Evolutionary conservation across 805 yeast genomes (phyloP).

Genomic region (Candida corydali): DNA sequence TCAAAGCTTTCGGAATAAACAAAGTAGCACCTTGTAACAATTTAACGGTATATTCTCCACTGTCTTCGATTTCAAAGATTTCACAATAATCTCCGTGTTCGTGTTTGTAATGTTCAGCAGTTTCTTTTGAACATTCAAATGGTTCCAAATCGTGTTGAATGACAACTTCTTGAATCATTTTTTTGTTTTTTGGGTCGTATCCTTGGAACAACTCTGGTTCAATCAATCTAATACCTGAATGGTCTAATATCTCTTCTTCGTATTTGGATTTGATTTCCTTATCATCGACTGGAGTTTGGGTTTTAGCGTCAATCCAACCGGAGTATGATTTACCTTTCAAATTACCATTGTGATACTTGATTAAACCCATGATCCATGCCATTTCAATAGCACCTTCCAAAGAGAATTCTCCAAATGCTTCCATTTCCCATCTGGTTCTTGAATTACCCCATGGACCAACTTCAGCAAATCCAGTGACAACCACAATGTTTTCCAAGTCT

Average conservation of each 20-base stretch:
- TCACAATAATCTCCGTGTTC: conserved; percentile 95
- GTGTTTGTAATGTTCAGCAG: conserved; percentile 89
- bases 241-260: conserved; percentile 83
- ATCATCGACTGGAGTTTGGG: conserved; percentile 90
- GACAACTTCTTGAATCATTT: conserved; percentile 90
- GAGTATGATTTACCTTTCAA: conserved; percentile 86
- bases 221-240: conserved; percentile 93
- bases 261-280: conserved; percentile 88
- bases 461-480: conserved; percentile 96
- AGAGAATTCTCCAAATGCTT: conserved; percentile 89
- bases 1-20: conserved; percentile 83
- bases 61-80: conserved; percentile 79
- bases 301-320: conserved; percentile 97
- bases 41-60: conserved; percentile 89
- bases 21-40: conserved; percentile 91
- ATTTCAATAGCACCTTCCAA: conserved; percentile 97
- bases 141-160: conserved; percentile 96
- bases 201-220: conserved; percentile 95
- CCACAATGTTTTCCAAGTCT: conserved; percentile 88
- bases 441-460: conserved; percentile 99
- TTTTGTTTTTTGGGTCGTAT: conserved; percentile 92
- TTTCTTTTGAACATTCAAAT: conserved; percentile 90
- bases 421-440: conserved; percentile 99
- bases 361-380: conserved; percentile 99
- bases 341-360: conserved; percentile 90